phyloP scores from a whole-genome alignment of 2,329 filamentous ascomycete species.

The Amesomyces nigricolor region DNA sequence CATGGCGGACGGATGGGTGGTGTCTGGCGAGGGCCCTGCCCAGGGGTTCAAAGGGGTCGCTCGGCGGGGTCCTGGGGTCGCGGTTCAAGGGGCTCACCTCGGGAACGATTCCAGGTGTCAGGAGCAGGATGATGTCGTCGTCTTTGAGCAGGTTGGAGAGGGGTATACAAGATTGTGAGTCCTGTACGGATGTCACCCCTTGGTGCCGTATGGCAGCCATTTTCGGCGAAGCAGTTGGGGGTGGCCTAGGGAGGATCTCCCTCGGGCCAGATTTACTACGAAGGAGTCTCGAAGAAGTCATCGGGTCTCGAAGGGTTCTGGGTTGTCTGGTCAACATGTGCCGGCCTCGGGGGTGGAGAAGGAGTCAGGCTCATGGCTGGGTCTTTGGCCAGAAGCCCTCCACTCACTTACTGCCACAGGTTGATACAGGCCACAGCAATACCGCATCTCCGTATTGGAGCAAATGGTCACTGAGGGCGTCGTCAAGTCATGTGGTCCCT shows the following conservation, averaged over 20 bases:
- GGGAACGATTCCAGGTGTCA: slow-evolving; percentile 53
- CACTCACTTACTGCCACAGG: slow-evolving; percentile 7
- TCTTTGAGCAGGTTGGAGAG: slow-evolving; percentile 42
- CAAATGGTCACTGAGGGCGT: not conserved
- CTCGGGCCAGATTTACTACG: not conserved
- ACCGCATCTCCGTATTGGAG: slow-evolving; percentile 7
- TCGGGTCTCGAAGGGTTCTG: not conserved
- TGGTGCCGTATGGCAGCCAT: slow-evolving; percentile 20
- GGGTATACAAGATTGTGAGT: slow-evolving; percentile 43
- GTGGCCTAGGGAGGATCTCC: not conserved
- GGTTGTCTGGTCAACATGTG: not conserved
- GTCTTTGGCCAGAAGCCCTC: not conserved
- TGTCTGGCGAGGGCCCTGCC: slow-evolving; percentile 56
- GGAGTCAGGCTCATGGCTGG: not conserved
- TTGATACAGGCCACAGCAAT: not conserved
- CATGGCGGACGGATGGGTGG: slow-evolving; percentile 60
- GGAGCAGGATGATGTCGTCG: slow-evolving; percentile 53
- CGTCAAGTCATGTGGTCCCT: not conserved
- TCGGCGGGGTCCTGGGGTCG: slow-evolving; percentile 27
- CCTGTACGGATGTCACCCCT: slow-evolving; percentile 34
- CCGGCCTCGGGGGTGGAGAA: not conserved
- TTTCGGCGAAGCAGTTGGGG: not conserved
- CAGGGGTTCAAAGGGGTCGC: slow-evolving; percentile 67
- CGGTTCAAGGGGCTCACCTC: slow-evolving; percentile 36
- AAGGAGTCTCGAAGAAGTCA: not conserved